Conservation (phyloP, 257 asterid species). For the Linaria vulgaris region DNA sequence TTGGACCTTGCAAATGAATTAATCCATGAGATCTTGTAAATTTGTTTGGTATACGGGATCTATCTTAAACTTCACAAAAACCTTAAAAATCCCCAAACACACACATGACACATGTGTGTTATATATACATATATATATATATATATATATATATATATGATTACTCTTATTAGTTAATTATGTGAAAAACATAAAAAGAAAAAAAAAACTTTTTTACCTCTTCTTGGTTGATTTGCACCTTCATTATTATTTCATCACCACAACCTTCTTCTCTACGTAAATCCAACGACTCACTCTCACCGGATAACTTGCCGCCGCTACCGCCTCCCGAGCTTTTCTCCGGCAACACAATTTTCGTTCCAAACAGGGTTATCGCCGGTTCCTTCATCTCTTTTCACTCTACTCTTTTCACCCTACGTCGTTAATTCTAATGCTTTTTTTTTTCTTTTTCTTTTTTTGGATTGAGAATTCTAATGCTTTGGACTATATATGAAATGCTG, state of each 20-base stretch:
- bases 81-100: neutral
- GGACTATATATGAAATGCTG: too few species aligned
- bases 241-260: constrained; percentile 24
- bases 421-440: neutral
- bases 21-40: constrained; percentile 5
- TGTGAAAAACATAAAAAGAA: constrained; percentile 21
- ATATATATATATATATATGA: neutral
- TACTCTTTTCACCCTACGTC: too few species aligned
- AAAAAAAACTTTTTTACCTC: constrained; percentile 37
- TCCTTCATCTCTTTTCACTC: constrained; percentile 39
- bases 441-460: constrained; percentile 39
- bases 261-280: constrained; percentile 14
- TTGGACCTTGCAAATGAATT: neutral
- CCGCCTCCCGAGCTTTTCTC: too few species aligned
- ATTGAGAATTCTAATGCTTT: neutral
- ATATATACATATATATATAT: neutral
- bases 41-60: constrained; percentile 26
- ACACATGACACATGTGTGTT: too few species aligned
- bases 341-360: constrained; percentile 61
- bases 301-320: too few species aligned
- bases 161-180: constrained; percentile 4
- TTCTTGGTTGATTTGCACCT: constrained; percentile 23
- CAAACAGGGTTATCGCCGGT: constrained; percentile 66
- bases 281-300: constrained; percentile 30
- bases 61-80: constrained; percentile 7